phyloP scores from a whole-genome alignment of 2,329 filamentous ascomycete species.

The Polychaeton citri region DNA sequence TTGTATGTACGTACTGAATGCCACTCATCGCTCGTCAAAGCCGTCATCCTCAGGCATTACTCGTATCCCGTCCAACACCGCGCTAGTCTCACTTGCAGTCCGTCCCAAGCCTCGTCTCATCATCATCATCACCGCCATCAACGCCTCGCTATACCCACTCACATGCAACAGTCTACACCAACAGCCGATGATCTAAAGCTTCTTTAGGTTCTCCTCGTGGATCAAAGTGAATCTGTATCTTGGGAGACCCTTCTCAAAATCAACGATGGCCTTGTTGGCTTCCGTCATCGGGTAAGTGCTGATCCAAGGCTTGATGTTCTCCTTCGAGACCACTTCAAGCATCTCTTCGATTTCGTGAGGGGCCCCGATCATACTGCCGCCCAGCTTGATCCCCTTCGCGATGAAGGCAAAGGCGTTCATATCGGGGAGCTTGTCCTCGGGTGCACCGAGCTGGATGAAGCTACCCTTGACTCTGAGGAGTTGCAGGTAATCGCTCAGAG shows the following conservation, averaged over 20 bases:
- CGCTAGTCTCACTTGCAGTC: too few species aligned
- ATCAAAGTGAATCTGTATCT: conserved; percentile 28
- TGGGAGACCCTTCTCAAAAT: conserved; percentile 43
- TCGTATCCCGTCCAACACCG: too few species aligned
- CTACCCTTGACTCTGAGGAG: conserved; percentile 46
- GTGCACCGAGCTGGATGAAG: conserved; percentile 53
- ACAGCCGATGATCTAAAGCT: background rate
- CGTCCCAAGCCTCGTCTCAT: too few species aligned
- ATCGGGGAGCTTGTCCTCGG: conserved; percentile 43
- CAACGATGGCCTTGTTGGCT: conserved; percentile 43
- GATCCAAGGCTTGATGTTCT: conserved; percentile 48
- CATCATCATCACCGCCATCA: too few species aligned
- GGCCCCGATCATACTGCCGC: conserved; percentile 36
- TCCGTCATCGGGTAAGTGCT: conserved; percentile 47
- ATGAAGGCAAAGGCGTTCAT: conserved; percentile 48
- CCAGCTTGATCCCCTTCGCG: conserved; percentile 36
- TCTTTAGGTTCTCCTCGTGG: conserved; percentile 15
- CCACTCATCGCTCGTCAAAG: too few species aligned
- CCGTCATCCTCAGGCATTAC: too few species aligned
- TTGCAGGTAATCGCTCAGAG: conserved; percentile 46
- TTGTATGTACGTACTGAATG: too few species aligned
- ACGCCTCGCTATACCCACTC: too few species aligned
- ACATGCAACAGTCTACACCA: too few species aligned
- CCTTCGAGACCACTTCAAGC: conserved; percentile 45
- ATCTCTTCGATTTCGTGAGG: conserved; percentile 48